Base-by-base conservation (phyloP, 495 filamentous ascomycete genomes). In the Amniculicola lignicola region DNA sequence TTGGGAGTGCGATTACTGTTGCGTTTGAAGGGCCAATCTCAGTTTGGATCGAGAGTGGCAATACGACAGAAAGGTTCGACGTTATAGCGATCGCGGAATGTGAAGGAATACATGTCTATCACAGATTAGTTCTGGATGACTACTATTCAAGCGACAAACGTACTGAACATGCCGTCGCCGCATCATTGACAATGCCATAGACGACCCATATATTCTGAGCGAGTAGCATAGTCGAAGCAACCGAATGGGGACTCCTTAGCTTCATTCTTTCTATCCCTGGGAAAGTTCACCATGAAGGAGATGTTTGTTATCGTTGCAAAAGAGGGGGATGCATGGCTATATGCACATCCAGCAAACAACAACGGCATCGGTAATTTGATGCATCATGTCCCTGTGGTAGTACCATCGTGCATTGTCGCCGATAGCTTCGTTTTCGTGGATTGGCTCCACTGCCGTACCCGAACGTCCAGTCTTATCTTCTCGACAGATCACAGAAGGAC, bases 161-260 rank as follows among this genome's bases (percentile, higher is more conserved):
- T 22, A 53, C 50, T 19, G 14, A 27, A 43, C 50, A 43, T 14
- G 50, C 14, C 22, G 28, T 19, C 21, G 25, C 15, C 35, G 16
- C 21, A 14, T 28, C 3, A 4, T 25, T 14, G 19, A 42, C 22
- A 6, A 53, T 33, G 19, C 50, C 50, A 28, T 53, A 53, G 2
- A 53, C 24, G n/a, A 25, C 22, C 50, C 36, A 53, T n/a, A 43
- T 38, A 18, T 41, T 39, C 16, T 42, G 42, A 11, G 38, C 10
- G 9, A 53, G 25, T 12, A 53, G 23, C 36, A 53, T 42, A 14
- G 27, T 15, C 12, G 43, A 12, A 7, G 16, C 16, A 18, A 37
- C 16, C 6, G 45, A 12, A 11, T 7, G n/a, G n/a, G n/a, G n/a
- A n/a, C n/a, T 36, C n/a, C 16, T 18, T 1, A 15, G 25, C 24